phyloP scores from a whole-genome alignment of 768 basidiomycete species.

The Pleurotus salmoneostramineus region DNA sequence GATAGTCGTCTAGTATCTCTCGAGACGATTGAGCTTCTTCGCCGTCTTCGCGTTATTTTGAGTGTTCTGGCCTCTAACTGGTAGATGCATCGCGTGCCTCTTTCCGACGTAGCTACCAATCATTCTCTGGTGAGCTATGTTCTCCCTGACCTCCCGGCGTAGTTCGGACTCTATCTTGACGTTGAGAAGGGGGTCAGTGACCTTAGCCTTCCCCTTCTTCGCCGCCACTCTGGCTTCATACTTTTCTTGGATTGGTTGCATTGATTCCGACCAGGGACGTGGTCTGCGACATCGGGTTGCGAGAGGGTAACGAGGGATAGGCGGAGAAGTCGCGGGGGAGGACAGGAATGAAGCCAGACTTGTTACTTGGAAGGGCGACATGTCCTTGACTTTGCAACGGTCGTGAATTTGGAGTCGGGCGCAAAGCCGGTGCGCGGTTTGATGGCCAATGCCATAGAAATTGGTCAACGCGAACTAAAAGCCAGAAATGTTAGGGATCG shows the following conservation, averaged over 20 bases:
- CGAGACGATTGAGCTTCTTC: slow-evolving; percentile 83
- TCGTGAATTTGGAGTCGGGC: slow-evolving; percentile 92
- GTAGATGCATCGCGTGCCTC: slow-evolving; percentile 89
- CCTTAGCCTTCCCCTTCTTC: slow-evolving; percentile 19
- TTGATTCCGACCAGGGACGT: slow-evolving; percentile 36
- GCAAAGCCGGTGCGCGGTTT: slow-evolving; percentile 76
- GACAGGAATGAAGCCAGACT: slow-evolving; percentile 93
- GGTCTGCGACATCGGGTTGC: slow-evolving; percentile 51
- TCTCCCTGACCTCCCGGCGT: slow-evolving; percentile 76
- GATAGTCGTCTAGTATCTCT: slow-evolving; percentile 34
- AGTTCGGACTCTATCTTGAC: slow-evolving; percentile 89
- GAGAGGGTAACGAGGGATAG: slow-evolving; percentile 64
- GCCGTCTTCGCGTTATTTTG: slow-evolving; percentile 90
- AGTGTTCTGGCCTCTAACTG: slow-evolving; percentile 93
- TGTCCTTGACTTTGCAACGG: slow-evolving; percentile 71
- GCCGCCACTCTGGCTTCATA: slow-evolving; percentile 24
- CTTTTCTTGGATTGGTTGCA: slow-evolving; percentile 30
- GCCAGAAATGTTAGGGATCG: slow-evolving; percentile 20
- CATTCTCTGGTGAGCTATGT: slow-evolving; percentile 89
- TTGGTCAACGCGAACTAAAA: slow-evolving; percentile 81
- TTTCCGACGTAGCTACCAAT: slow-evolving; percentile 93
- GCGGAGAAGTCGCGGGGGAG: slow-evolving; percentile 73
- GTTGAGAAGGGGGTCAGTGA: slow-evolving; percentile 60
- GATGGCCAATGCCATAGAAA: slow-evolving; percentile 85
- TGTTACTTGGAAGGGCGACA: slow-evolving; percentile 86